These are phyloP conservation scores for Pisolithus orientalis DNA, from an alignment of 768 basidiomycete species.

Conservation along the genomic window DNA sequence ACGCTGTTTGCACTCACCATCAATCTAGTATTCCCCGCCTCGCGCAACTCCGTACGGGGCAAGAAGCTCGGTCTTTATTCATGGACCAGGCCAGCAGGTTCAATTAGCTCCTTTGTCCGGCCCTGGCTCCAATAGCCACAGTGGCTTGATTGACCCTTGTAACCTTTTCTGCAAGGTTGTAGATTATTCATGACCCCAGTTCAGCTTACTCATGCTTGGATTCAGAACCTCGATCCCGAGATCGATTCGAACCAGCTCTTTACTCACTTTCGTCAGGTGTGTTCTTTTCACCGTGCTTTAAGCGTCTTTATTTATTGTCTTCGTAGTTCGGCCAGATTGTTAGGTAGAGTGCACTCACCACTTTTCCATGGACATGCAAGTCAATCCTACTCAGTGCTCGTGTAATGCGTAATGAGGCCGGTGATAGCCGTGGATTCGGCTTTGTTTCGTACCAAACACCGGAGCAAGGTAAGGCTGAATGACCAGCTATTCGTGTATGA, in stretches of 20 bases:
- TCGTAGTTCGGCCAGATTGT: conserved; percentile 82
- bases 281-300: background rate
- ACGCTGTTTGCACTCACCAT: background rate
- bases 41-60: conserved; percentile 46
- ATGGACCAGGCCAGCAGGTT: conserved; percentile 88
- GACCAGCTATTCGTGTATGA: background rate
- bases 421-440: conserved; percentile 82
- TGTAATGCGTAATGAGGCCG: conserved; percentile 83
- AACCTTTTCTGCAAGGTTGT: conserved; percentile 82
- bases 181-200: conserved; percentile 5
- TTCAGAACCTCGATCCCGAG: conserved; percentile 75
- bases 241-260: conserved; percentile 85
- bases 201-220: conserved; percentile 2
- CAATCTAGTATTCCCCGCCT: conserved; percentile 60
- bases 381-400: conserved; percentile 54
- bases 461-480: conserved; percentile 55
- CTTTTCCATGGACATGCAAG: background rate
- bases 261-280: conserved; percentile 72
- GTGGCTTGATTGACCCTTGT: conserved; percentile 86
- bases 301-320: conserved; percentile 11
- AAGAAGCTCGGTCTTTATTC: conserved; percentile 51
- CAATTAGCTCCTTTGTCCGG: conserved; percentile 70
- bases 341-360: conserved; percentile 42
- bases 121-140: conserved; percentile 77
- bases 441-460: conserved; percentile 86